Conservation (phyloP, 345 rosid species). For the Eucalyptus urophylla region DNA sequence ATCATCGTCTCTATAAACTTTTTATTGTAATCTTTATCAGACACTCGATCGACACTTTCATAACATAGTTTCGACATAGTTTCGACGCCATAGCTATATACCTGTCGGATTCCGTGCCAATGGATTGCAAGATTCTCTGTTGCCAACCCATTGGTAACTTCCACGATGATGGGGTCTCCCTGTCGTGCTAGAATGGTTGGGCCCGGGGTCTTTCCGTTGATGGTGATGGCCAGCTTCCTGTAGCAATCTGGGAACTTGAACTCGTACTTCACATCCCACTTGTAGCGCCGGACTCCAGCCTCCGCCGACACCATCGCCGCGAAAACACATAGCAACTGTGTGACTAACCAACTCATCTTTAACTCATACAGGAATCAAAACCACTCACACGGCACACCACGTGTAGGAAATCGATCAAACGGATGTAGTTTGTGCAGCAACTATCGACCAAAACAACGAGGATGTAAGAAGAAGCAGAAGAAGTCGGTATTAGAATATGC, state of each 20-base stretch:
- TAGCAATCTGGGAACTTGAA: conserved; percentile 58
- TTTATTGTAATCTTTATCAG: neutral
- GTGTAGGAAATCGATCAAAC: neutral
- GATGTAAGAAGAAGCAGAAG: neutral
- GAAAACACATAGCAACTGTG: neutral
- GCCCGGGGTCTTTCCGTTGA: conserved; percentile 63
- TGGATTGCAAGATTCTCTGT: conserved; percentile 62
- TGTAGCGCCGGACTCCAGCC: conserved; percentile 25
- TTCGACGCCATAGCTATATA: neutral
- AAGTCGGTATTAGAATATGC: neutral
- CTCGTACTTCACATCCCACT: conserved; percentile 69
- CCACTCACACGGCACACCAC: neutral
- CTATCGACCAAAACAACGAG: neutral
- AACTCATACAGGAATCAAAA: neutral
- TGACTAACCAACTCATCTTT: neutral
- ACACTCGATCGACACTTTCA: neutral
- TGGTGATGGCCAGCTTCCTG: conserved; percentile 41
- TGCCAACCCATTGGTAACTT: conserved; percentile 40
- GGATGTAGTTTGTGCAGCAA: neutral
- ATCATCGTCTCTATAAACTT: neutral
- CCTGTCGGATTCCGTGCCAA: conserved; percentile 87
- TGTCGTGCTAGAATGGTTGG: conserved; percentile 47
- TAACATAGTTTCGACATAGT: neutral
- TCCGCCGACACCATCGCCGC: neutral
- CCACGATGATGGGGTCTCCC: conserved; percentile 52